Conservation (phyloP, 1,284 basidiomycete genomes). For the Porodaedalea pini region DNA sequence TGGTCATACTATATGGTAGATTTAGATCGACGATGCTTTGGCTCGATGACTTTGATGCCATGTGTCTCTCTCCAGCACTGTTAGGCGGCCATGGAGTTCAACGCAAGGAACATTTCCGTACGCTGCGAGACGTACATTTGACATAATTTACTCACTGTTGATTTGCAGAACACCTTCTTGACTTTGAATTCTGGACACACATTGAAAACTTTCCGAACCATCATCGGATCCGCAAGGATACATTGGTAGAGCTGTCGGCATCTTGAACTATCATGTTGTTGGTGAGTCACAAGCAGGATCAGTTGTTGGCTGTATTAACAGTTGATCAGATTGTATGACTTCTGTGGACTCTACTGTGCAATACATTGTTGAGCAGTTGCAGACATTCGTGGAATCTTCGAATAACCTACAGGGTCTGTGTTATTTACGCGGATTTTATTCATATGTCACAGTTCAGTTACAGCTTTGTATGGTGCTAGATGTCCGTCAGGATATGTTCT, state of each 20-base stretch:
- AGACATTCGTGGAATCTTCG: too few species aligned
- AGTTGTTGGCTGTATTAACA: too few species aligned
- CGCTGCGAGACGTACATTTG: too few species aligned
- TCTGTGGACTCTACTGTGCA: slow-evolving; percentile 43
- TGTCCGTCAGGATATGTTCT: too few species aligned
- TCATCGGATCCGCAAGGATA: slow-evolving; percentile 33
- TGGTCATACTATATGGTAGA: slow-evolving; percentile 43
- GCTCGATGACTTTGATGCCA: slow-evolving; percentile 17
- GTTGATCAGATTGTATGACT: slow-evolving; percentile 42
- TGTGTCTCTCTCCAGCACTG: too few species aligned
- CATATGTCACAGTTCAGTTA: too few species aligned
- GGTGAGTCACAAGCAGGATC: too few species aligned
- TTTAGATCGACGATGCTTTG: slow-evolving; percentile 39
- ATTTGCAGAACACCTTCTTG: neutral
- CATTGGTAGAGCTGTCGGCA: slow-evolving; percentile 42
- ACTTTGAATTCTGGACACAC: slow-evolving; percentile 39
- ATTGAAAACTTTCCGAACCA: slow-evolving; percentile 47
- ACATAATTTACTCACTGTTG: too few species aligned
- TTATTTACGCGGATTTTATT: too few species aligned
- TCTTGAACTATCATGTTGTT: slow-evolving; percentile 44
- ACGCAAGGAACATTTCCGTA: neutral
- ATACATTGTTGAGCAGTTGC: slow-evolving; percentile 34
- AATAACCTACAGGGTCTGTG: too few species aligned
- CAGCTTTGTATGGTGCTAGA: too few species aligned
- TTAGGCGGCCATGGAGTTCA: neutral